These are phyloP conservation scores for Cytospora leucostoma DNA, from an alignment of 2,329 filamentous ascomycete genomes.

Conservation along the genomic window DNA sequence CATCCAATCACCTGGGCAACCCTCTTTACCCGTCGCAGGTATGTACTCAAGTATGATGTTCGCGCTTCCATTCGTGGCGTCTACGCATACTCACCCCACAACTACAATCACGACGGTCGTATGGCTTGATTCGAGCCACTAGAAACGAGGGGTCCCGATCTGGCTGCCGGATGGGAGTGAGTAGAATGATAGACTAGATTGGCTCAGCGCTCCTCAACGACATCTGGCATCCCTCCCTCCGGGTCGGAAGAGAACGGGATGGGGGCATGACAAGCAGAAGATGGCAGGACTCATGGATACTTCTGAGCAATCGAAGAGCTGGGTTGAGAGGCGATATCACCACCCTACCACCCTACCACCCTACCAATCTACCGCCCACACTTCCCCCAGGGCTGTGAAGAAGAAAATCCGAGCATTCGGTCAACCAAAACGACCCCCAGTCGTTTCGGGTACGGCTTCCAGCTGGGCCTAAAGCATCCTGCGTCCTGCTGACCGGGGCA, in stretches of 20 bases:
- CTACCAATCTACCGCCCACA: background rate
- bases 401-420: background rate
- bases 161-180: background rate
- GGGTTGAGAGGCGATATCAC: background rate
- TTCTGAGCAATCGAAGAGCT: background rate
- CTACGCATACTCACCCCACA: background rate
- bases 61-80: background rate
- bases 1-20: background rate
- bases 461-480: constrained; percentile 1
- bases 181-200: background rate
- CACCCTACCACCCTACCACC: background rate
- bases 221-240: background rate
- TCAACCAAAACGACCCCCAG: constrained; percentile 1
- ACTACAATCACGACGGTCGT: background rate
- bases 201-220: background rate
- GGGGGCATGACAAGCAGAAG: background rate
- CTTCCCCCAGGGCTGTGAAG: background rate
- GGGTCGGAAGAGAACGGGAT: background rate
- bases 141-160: background rate
- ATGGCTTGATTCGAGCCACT: background rate
- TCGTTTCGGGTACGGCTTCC: constrained; percentile 2
- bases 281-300: no score
- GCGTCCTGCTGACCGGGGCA: constrained; percentile 2
- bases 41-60: background rate
- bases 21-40: no score